phyloP scores from a whole-genome alignment of 225 moss, liverwort and hornwort species.

The Sphagnum contortum region DNA sequence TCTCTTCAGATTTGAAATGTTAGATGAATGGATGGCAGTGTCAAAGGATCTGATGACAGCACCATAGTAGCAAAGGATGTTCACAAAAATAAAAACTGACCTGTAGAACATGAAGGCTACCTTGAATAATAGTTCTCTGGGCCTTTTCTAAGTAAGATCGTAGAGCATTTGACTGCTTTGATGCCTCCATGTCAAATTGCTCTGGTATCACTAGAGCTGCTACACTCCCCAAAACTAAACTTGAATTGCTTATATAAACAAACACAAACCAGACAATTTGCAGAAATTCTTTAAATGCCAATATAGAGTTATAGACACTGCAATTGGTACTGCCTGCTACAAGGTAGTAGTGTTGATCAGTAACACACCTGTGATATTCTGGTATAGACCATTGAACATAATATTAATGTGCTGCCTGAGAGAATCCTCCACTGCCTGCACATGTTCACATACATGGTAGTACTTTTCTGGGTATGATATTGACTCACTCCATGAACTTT shows the following conservation, averaged over 20 bases:
- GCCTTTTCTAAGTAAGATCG: background rate
- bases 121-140: constrained; percentile 4
- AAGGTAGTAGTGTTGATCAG: background rate
- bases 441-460: background rate
- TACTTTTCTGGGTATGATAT: too few species aligned
- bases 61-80: background rate
- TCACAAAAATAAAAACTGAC: background rate
- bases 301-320: too few species aligned
- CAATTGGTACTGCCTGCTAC: too few species aligned
- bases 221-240: background rate
- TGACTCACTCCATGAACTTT: too few species aligned
- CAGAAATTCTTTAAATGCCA: too few species aligned
- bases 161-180: background rate
- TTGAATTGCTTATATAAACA: too few species aligned
- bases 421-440: constrained; percentile 32
- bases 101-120: constrained; percentile 7
- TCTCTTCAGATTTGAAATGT: too few species aligned
- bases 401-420: constrained; percentile 25
- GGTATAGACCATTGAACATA: constrained; percentile 25
- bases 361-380: constrained; percentile 29
- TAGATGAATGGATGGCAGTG: too few species aligned
- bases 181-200: background rate
- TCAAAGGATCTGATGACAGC: too few species aligned
- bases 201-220: constrained; percentile 1
- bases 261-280: too few species aligned